Evolutionary conservation across 1,139 yeast species (phyloP).

Genomic region (Magnusiomyces fungicola): DNA sequence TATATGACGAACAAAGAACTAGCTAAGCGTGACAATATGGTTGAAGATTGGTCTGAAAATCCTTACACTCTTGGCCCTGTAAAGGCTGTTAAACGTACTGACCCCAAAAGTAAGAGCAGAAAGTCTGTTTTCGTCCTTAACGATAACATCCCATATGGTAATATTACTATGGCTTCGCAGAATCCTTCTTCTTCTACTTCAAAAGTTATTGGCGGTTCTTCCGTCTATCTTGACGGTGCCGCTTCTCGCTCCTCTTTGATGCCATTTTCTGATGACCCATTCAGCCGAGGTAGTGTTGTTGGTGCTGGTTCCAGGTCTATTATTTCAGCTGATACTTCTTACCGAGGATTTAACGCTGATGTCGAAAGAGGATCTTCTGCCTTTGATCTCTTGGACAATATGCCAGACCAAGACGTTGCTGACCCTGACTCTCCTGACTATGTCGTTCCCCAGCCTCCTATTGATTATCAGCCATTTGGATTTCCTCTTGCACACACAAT

Average conservation of each 20-base stretch:
- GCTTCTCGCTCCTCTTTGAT: conserved; percentile 25
- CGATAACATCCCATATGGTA: conserved; percentile 14
- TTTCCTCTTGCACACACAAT: conserved; percentile 82
- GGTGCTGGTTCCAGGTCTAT: conserved; percentile 13
- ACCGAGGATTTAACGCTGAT: conserved; percentile 23
- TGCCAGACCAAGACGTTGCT: conserved; percentile 16
- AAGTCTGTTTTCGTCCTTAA: conserved; percentile 21
- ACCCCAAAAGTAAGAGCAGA: conserved; percentile 23
- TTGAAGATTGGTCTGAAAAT: conserved; percentile 73
- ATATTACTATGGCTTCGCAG: conserved; percentile 34
- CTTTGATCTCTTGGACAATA: conserved; percentile 6
- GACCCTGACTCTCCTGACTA: conserved; percentile 47
- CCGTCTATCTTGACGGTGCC: conserved; percentile 24
- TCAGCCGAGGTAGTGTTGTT: conserved; percentile 6
- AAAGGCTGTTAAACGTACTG: conserved; percentile 19
- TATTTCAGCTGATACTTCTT: conserved; percentile 24
- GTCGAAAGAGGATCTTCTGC: conserved; percentile 13
- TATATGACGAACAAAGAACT: conserved; percentile 48
- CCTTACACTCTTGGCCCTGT: conserved; percentile 49
- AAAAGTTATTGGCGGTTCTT: conserved; percentile 31
- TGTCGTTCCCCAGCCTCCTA: conserved; percentile 85
- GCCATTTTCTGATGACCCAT: conserved; percentile 20
- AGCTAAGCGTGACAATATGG: conserved; percentile 49
- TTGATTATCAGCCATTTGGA: conserved; percentile 78
- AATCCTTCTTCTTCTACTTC: conserved; percentile 31